These are phyloP conservation scores for Conticribra guillardii DNA, from an alignment of 108 stramenopile genomes.

Conservation along the genomic window DNA sequence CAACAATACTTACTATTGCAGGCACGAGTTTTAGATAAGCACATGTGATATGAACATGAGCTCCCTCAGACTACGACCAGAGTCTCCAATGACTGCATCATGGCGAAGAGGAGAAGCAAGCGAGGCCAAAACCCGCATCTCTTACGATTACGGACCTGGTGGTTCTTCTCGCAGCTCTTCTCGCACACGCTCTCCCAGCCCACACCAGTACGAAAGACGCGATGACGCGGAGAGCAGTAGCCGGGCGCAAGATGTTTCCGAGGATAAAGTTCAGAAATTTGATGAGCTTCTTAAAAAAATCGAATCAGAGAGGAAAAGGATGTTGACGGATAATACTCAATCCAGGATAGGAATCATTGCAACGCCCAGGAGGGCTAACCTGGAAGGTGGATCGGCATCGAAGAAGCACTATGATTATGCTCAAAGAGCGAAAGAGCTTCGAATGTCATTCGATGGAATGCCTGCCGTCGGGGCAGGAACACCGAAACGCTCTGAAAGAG, in stretches of 20 bases:
- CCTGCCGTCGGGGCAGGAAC: background rate
- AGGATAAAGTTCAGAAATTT: conserved; percentile 10
- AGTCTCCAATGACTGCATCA: conserved; percentile 8
- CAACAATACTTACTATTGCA: too few relatives aligned
- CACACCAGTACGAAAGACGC: background rate
- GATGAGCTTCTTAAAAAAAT: background rate
- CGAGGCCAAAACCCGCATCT: background rate
- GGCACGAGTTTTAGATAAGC: too few relatives aligned
- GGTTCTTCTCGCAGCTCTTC: background rate
- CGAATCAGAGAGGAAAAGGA: background rate
- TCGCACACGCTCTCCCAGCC: background rate
- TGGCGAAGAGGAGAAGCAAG: background rate
- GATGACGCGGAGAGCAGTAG: background rate
- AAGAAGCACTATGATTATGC: conserved; percentile 30
- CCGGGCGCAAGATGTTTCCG: background rate
- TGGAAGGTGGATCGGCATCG: background rate
- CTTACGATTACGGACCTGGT: background rate
- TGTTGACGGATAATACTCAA: background rate
- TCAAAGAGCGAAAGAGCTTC: conserved; percentile 37
- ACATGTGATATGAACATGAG: too few relatives aligned
- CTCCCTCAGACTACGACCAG: background rate
- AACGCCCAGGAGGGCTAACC: background rate
- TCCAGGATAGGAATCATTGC: background rate
- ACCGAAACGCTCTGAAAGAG: background rate
- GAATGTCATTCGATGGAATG: conserved; percentile 29